Evolutionary conservation across 305 asterid genomes (phyloP), one percentile per base, ranked within the genome.

Genomic region (Fraxinus sp.): DNA sequence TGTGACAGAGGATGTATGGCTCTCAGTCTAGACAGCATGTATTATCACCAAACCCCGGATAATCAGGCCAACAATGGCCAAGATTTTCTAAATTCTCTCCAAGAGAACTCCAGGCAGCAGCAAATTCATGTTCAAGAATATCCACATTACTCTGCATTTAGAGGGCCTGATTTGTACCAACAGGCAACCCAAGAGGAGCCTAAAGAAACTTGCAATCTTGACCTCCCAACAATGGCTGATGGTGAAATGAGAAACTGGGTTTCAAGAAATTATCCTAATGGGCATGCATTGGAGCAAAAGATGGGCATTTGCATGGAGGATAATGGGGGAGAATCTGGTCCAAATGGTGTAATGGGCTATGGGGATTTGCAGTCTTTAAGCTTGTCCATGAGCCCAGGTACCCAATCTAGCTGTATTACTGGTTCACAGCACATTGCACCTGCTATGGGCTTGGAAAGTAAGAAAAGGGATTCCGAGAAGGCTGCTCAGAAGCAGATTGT

Each of bases 21-120:
- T 52, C 92, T 91, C n/a, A 91, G 97, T 83, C 81, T 92, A 10
- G 98, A 93, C 90, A 92, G 94, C 85, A 91, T 92, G 89, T 93
- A 91, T 89, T 92, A 91, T 80, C 87, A 89, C 39, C 91, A 88
- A 71, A 76, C 79, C 85, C 87, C 87, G 52, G 89, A 86, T 26
- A 84, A 79, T 76, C 91, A 88, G 18, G 10, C 83, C 85, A 84
- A 80, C 88, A 81, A 76, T 68, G 87, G 90, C 79, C 94, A 87
- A 35, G 91, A 90, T 85, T 89, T 90, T 84, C 35, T 87, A 20
- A 88, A 62, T 87, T 87, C 85, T 64, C 78, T 80, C 62, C 91
- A 85, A 79, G 88, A 85, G 9, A 84, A 76, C 91, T 35, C 91
- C 59, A 87, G 82, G 52, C 90, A 80, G 32, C 87, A 83, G 20